A percentile compares a stretch with the other conserved stretches of the same genome.
These are phyloP conservation scores for Macrotyloma uniflorum DNA, from an alignment of 306 rosid genomes.

Conservation along the genomic window DNA sequence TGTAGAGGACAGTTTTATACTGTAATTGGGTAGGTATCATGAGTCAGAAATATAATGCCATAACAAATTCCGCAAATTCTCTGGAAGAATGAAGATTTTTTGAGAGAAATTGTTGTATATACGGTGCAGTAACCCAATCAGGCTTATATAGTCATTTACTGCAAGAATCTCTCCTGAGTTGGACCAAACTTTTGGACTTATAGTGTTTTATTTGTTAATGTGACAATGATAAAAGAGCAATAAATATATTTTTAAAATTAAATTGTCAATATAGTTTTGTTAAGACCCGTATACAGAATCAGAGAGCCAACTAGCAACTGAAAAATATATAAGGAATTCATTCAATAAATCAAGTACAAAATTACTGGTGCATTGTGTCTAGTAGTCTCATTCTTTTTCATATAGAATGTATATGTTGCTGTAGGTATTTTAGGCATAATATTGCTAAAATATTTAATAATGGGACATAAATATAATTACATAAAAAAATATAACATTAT, in stretches of 20 bases:
- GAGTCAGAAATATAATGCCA: neutral
- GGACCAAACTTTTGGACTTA: neutral
- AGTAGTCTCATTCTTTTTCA: too few species aligned
- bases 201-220: neutral
- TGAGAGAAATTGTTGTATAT: neutral
- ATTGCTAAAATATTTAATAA: too few species aligned
- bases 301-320: neutral
- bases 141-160: neutral
- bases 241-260: neutral
- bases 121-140: neutral
- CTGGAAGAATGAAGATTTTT: neutral
- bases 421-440: too few species aligned
- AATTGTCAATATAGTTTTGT: neutral
- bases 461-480: too few species aligned
- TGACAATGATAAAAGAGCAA: neutral
- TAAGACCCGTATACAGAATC: neutral
- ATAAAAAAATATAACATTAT: too few species aligned
- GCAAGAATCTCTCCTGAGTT: neutral
- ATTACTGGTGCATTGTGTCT: neutral
- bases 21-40: neutral
- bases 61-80: neutral
- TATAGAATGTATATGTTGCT: too few species aligned
- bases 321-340: neutral
- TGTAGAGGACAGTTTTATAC: neutral
- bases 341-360: neutral